Percentiles rank a stretch among this genome's conserved stretches.
These are phyloP conservation scores for Zychaea mexicana DNA, from an alignment of 371 early-diverging fungal genomes.

Conservation along the genomic window DNA sequence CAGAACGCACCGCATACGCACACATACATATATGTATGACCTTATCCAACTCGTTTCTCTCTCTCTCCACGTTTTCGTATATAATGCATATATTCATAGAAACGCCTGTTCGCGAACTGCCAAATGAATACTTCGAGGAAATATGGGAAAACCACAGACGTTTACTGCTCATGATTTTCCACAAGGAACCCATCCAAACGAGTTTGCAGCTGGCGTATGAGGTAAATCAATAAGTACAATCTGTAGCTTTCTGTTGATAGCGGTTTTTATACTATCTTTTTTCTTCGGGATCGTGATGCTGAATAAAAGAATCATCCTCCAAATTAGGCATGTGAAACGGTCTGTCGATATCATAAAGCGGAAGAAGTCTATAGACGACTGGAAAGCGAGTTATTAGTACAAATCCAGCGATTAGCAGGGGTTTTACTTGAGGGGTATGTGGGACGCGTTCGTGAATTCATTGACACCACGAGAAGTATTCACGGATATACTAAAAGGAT, in stretches of 20 bases:
- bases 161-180: constrained; percentile 69
- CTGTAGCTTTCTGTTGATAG: no score
- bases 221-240: constrained; percentile 31
- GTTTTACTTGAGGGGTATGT: constrained; percentile 30
- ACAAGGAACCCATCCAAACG: constrained; percentile 51
- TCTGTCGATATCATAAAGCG: constrained; percentile 80
- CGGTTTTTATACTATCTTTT: neutral
- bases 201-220: constrained; percentile 82
- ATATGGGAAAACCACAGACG: constrained; percentile 64
- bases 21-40: no score
- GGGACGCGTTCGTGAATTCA: no score
- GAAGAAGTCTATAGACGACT: constrained; percentile 64
- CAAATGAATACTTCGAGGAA: constrained; percentile 61
- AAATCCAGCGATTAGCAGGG: constrained; percentile 32
- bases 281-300: neutral
- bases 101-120: constrained; percentile 62
- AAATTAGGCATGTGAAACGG: constrained; percentile 66
- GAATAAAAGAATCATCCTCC: neutral
- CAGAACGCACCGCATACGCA: neutral
- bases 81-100: no score
- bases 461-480: no score
- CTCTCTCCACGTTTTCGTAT: no score
- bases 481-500: no score
- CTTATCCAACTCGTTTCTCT: neutral
- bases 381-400: constrained; percentile 54